Conservation (phyloP, 2,329 filamentous ascomycete genomes). For the Akanthomyces muscarius region DNA sequence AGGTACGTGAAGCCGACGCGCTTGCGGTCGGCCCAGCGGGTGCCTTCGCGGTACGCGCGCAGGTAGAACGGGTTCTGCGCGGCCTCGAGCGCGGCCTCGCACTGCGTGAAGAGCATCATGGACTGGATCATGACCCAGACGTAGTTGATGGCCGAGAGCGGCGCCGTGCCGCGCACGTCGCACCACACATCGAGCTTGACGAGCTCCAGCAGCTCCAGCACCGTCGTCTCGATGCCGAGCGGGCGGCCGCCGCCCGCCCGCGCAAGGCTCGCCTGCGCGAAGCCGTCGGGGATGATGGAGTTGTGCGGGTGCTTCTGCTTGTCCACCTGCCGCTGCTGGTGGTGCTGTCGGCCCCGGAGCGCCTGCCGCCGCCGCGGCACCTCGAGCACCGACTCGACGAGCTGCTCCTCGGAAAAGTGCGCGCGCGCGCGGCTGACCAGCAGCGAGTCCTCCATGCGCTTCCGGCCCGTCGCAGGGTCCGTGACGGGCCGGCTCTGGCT, state of each 20-base stretch:
- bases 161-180: constrained; percentile 28
- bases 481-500: constrained; percentile 23
- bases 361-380: neutral
- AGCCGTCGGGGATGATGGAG: neutral
- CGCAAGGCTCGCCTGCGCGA: neutral
- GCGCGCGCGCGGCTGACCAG: constrained; percentile 21
- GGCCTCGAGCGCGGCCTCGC: constrained; percentile 28
- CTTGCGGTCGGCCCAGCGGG: neutral
- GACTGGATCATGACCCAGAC: constrained; percentile 25
- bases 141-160: constrained; percentile 34
- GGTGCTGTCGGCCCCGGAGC: neutral
- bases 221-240: neutral
- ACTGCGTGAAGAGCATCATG: constrained; percentile 23
- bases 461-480: constrained; percentile 28
- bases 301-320: neutral
- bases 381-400: neutral
- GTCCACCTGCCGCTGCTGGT: too few relatives aligned
- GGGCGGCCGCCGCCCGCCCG: neutral
- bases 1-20: neutral
- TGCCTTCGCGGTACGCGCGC: neutral
- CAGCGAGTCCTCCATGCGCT: constrained; percentile 26
- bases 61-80: constrained; percentile 24
- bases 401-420: neutral
- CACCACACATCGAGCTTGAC: constrained; percentile 23
- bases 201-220: constrained; percentile 22